phyloP scores from a whole-genome alignment of 208 protist genomes.

The Willaertia magna region DNA sequence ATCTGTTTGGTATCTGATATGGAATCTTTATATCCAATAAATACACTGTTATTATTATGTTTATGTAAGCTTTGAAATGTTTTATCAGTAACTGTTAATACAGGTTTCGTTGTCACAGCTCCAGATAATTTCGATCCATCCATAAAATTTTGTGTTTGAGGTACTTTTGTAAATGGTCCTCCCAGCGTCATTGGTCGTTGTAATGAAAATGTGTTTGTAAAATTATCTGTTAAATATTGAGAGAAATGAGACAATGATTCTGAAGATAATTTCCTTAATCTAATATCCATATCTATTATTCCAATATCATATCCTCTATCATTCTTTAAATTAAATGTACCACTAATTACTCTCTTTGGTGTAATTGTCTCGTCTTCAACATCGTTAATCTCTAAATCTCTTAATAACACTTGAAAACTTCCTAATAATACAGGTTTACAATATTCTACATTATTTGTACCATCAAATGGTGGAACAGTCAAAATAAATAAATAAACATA shows the following conservation, averaged over 20 bases:
- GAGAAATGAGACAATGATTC: not conserved
- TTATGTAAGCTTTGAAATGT: not conserved
- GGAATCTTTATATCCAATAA: too few relatives aligned
- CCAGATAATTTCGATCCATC: not conserved
- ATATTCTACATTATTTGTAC: too few relatives aligned
- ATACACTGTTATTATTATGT: not conserved
- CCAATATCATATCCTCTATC: not conserved
- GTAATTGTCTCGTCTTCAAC: not conserved
- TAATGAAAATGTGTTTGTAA: not conserved
- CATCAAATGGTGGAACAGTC: not conserved
- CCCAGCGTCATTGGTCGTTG: not conserved
- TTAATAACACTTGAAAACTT: not conserved
- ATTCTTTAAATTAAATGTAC: not conserved
- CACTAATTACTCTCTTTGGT: not conserved
- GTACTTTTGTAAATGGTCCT: not conserved
- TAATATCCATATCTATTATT: not conserved
- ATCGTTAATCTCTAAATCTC: not conserved
- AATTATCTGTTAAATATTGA: not conserved
- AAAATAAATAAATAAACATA: not conserved
- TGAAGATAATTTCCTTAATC: not conserved
- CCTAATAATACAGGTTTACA: not conserved
- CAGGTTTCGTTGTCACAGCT: not conserved
- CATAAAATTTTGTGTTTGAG: not conserved
- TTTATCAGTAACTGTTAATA: not conserved
- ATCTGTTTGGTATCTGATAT: not conserved